Percentiles rank a stretch among this genome's conserved stretches.
Conservation (phyloP, 768 basidiomycete species). For the Agaricus subrufescens region DNA sequence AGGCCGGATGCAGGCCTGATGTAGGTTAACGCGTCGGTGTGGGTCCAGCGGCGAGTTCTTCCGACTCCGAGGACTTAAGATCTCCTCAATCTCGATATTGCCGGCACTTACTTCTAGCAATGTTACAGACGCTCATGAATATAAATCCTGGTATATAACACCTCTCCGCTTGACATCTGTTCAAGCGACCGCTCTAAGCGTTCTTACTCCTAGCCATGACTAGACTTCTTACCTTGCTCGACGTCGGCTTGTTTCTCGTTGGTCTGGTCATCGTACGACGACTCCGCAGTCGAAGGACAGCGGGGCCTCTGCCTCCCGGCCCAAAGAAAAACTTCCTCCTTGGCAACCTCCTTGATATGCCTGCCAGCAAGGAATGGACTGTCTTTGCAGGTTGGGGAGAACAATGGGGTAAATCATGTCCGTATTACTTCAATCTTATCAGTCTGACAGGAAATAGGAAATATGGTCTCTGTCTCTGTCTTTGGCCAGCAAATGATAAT, state of each 20-base stretch:
- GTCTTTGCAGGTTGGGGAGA: slow-evolving; percentile 40
- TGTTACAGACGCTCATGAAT: background rate
- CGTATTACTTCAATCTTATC: background rate
- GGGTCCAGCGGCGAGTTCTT: background rate
- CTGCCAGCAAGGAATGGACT: slow-evolving; percentile 39
- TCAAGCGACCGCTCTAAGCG: background rate
- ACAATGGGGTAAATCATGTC: slow-evolving; percentile 31
- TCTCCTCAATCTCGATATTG: slow-evolving; percentile 8
- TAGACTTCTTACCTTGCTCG: slow-evolving; percentile 13
- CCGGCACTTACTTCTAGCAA: background rate
- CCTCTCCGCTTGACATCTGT: background rate
- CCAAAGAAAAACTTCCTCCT: slow-evolving; percentile 39
- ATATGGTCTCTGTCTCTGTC: slow-evolving; percentile 38
- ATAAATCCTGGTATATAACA: background rate
- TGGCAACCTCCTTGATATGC: slow-evolving; percentile 48
- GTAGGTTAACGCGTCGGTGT: background rate
- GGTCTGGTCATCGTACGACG: slow-evolving; percentile 16
- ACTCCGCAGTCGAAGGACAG: slow-evolving; percentile 12
- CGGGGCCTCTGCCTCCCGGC: slow-evolving; percentile 36
- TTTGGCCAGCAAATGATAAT: slow-evolving; percentile 43
- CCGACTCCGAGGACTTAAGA: slow-evolving; percentile 16
- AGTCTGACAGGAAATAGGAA: slow-evolving; percentile 22
- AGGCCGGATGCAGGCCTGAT: background rate
- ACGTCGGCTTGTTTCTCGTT: slow-evolving; percentile 13
- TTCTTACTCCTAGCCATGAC: slow-evolving; percentile 8